A percentile compares a stretch with the other conserved stretches of the same genome.
These are phyloP conservation scores for Dioszegia aurantiaca DNA, from an alignment of 768 basidiomycete species.

Conservation along the genomic window DNA sequence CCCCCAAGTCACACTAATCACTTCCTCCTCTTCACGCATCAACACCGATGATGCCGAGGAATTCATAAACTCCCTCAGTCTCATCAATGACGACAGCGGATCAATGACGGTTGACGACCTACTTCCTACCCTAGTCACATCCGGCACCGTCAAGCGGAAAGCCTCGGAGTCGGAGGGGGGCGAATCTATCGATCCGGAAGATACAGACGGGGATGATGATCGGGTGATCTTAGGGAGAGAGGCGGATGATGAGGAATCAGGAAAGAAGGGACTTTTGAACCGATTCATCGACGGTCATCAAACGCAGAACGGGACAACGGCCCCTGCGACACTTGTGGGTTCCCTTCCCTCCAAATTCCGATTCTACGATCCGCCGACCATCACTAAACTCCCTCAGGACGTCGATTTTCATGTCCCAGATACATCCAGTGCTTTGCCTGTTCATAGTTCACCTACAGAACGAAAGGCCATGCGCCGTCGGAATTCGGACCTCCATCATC, in stretches of 20 bases:
- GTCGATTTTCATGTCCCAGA: neutral
- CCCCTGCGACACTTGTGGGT: no score
- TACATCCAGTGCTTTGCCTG: conserved; percentile 18
- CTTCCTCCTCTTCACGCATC: neutral
- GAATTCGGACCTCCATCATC: conserved; percentile 8
- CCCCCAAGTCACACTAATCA: neutral
- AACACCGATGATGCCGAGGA: neutral
- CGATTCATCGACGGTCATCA: conserved; percentile 2
- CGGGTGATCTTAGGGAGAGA: neutral
- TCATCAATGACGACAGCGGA: neutral
- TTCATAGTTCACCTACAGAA: conserved; percentile 25
- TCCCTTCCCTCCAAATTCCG: neutral
- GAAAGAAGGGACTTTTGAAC: conserved; percentile 7
- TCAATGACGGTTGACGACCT: neutral
- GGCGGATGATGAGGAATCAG: conserved; percentile 11
- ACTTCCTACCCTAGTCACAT: neutral
- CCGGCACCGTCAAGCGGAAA: neutral
- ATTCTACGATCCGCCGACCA: conserved; percentile 4
- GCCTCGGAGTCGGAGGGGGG: neutral
- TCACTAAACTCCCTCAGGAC: conserved; percentile 15
- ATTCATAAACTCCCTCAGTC: neutral
- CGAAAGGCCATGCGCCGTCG: neutral
- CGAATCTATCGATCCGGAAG: conserved; percentile 5
- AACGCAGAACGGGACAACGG: neutral
- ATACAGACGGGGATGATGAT: neutral